Evolutionary conservation across 306 rosid species (phyloP).

Genomic region (Casuarina equisetifolia): DNA sequence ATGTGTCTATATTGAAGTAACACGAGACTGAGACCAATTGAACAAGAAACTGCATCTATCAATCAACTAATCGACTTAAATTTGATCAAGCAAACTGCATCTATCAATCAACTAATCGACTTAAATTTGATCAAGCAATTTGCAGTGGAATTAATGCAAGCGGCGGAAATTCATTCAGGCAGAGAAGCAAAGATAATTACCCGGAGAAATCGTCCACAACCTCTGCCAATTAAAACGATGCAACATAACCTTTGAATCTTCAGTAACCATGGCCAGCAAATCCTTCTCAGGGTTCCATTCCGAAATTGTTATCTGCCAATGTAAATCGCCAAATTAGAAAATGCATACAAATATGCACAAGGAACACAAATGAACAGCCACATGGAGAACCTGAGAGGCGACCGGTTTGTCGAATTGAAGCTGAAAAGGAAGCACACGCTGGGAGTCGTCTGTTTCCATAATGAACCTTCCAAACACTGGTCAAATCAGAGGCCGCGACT

Average conservation of each 20-base stretch:
- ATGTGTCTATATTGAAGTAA: background rate
- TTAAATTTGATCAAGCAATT: background rate
- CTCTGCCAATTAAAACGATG: constrained; percentile 99
- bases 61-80: background rate
- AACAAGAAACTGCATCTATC: background rate
- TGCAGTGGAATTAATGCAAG: background rate
- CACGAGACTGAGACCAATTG: background rate
- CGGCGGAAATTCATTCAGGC: background rate
- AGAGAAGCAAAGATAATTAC: constrained; percentile 29
- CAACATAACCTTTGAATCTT: constrained; percentile 84
- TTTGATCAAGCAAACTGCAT: background rate
- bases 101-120: background rate
- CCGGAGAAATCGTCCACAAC: constrained; percentile 88
- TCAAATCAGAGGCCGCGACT: background rate
- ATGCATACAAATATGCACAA: background rate
- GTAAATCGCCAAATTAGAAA: constrained; percentile 17
- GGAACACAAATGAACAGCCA: background rate
- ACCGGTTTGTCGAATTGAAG: constrained; percentile 89
- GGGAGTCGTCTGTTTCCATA: constrained; percentile 80
- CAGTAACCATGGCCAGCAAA: constrained; percentile 91
- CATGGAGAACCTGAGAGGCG: constrained; percentile 64
- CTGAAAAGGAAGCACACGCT: constrained; percentile 75
- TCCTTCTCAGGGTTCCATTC: constrained; percentile 99
- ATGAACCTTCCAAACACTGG: background rate
- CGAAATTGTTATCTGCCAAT: constrained; percentile 65